These are phyloP conservation scores for Xylaria sp. DNA, from an alignment of 2,329 filamentous ascomycete genomes.

Conservation along the genomic window DNA sequence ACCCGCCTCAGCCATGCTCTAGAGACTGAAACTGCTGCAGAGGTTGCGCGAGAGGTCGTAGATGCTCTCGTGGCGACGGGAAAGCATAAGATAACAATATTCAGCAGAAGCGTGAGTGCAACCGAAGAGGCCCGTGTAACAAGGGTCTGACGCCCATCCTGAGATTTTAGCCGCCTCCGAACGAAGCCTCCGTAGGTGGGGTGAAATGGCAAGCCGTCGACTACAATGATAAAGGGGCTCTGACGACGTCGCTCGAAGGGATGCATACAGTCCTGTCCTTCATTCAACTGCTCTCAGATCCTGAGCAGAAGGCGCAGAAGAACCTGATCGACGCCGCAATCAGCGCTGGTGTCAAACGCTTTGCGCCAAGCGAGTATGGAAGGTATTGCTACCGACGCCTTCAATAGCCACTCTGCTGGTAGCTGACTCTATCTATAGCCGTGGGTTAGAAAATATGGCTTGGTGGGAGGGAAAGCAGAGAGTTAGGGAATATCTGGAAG, in stretches of 20 bases:
- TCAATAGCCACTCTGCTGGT: no score
- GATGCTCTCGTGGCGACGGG: conserved; percentile 53
- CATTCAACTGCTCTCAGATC: conserved; percentile 45
- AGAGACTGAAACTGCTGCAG: conserved; percentile 40
- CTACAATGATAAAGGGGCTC: conserved; percentile 48
- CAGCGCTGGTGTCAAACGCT: conserved; percentile 63
- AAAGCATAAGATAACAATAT: conserved; percentile 58
- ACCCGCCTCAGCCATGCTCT: no score
- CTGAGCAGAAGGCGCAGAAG: conserved; percentile 51
- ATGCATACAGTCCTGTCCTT: conserved; percentile 61
- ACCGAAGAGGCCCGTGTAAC: background rate
- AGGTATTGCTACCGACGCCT: conserved; percentile 33
- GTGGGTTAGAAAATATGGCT: conserved; percentile 42
- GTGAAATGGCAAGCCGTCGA: conserved; percentile 50
- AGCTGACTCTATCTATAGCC: conserved; percentile 5
- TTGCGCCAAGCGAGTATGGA: conserved; percentile 65
- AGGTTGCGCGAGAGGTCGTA: conserved; percentile 59
- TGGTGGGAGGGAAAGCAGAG: conserved; percentile 59
- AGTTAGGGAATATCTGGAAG: conserved; percentile 54
- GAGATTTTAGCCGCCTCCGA: conserved; percentile 34
- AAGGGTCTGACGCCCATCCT: background rate
- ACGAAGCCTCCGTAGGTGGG: conserved; percentile 27
- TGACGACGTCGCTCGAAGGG: conserved; percentile 50
- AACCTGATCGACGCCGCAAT: conserved; percentile 65
- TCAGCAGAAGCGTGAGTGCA: conserved; percentile 52